Evolutionary conservation across 176 grass and related monocot species (phyloP).

Genomic region (Rhynchospora pubera): DNA sequence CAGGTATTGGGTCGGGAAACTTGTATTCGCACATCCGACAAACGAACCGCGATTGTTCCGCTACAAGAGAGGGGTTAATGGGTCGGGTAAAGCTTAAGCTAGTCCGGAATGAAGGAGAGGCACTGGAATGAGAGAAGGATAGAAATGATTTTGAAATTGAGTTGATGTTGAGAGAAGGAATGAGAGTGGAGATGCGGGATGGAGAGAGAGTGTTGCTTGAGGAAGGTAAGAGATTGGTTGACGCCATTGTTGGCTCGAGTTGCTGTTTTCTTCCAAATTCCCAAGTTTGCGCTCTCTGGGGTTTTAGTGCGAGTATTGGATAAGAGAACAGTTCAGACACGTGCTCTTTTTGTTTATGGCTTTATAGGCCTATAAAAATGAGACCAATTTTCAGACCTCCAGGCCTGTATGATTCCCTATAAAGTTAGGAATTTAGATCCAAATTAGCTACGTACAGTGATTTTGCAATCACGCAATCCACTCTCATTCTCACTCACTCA

Average conservation of each 20-base stretch:
- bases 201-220: slow-evolving; percentile 22
- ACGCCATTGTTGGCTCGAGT: background rate
- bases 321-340: background rate
- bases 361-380: background rate
- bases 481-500: no score
- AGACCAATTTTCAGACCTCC: background rate
- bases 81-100: background rate
- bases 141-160: background rate
- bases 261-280: background rate
- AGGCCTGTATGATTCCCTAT: no score
- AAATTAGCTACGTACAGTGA: no score
- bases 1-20: slow-evolving; percentile 80
- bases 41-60: slow-evolving; percentile 12
- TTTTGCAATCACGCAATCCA: no score
- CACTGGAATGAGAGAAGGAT: background rate
- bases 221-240: slow-evolving; percentile 7
- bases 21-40: slow-evolving; percentile 58
- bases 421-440: no score
- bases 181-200: background rate
- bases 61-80: background rate
- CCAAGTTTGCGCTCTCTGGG: background rate
- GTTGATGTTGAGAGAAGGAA: background rate
- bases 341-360: background rate
- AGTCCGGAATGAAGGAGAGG: background rate
- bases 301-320: slow-evolving; percentile 5